Conservation (phyloP, 305 asterid genomes). For the Fraxinus angustifolia region DNA sequence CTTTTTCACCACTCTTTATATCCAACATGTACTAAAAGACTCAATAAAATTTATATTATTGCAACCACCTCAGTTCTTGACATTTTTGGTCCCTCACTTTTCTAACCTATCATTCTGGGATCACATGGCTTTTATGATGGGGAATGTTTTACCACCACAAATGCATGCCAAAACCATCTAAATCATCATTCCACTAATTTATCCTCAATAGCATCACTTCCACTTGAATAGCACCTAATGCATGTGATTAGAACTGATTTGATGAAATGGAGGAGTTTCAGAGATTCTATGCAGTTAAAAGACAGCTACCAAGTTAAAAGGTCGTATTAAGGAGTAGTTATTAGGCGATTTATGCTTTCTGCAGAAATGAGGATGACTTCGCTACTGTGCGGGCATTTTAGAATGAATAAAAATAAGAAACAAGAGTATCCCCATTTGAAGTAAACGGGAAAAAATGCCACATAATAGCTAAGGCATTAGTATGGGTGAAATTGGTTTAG, state of each 20-base stretch:
- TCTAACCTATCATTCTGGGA: not conserved
- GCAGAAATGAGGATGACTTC: not conserved
- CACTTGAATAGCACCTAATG: not conserved
- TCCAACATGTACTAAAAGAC: not conserved
- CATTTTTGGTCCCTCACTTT: not conserved
- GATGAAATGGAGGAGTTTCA: not conserved
- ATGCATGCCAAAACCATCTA: not conserved
- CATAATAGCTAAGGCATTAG: not conserved
- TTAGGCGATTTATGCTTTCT: not conserved
- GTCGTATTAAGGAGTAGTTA: not conserved
- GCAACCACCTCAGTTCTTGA: not conserved
- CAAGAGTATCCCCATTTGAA: not conserved
- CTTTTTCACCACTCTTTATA: not conserved
- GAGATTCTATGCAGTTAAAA: not conserved
- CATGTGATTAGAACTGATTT: not conserved
- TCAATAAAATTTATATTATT: not conserved
- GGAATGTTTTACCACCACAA: not conserved
- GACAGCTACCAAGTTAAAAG: not conserved
- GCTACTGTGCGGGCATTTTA: not conserved
- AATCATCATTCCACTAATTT: not conserved
- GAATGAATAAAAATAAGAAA: not conserved
- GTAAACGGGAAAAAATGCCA: not conserved
- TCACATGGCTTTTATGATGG: not conserved
- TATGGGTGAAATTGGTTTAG: not conserved
- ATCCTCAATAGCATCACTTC: not conserved